Evolutionary conservation across 1,284 basidiomycete genomes (phyloP), one percentile per base, ranked within the genome.

Genomic region (Pseudozyma hubeiensis): DNA sequence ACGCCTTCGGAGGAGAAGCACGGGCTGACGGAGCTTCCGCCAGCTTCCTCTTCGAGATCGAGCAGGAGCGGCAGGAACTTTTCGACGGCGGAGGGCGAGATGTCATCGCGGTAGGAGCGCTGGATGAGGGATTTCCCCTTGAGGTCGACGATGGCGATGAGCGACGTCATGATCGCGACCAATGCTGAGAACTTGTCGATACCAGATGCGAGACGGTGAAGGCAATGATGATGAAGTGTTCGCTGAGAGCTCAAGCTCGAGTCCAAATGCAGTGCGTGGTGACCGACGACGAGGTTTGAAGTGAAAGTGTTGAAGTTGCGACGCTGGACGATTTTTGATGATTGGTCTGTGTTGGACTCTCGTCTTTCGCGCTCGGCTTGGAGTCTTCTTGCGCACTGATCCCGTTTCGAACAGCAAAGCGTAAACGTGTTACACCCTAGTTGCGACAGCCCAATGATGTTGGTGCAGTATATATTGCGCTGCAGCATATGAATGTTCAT

Each of bases 111-210:
- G 87, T 99, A 99, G 0, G 93, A 92, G n/a, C 96, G 89, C 85
- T 98, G 96, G 78, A 99, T 99, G 60, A 99, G 89, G 33, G 95
- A 93, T 86, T 99, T 99, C 81, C 96, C 96, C 88, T 98, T 98
- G 85, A 99, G 90, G 86, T 99, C 96, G 81, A 97, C 91, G 80
- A 99, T 97, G 48, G 96, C 94, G 75, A 98, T 91, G 40, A 86
- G 69, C 14, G 85, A 86, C 30, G 84, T 82, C 84, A 85, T 85
- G 33, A 39, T 62, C 34, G 34, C 44, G 43, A 41, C 39, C 16
- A 41, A 24, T 24, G 24, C 24, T 24, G 24, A 4, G 24, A 24
- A 24, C 24, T 24, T 24, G 24, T 24, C 24, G 35, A 6, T 11
- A 8, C 19, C 5, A 31, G 34, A 9, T 33, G 34, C 3, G 24